phyloP scores from a whole-genome alignment of 202 grass and related monocot species.

The Zizania palustris region DNA sequence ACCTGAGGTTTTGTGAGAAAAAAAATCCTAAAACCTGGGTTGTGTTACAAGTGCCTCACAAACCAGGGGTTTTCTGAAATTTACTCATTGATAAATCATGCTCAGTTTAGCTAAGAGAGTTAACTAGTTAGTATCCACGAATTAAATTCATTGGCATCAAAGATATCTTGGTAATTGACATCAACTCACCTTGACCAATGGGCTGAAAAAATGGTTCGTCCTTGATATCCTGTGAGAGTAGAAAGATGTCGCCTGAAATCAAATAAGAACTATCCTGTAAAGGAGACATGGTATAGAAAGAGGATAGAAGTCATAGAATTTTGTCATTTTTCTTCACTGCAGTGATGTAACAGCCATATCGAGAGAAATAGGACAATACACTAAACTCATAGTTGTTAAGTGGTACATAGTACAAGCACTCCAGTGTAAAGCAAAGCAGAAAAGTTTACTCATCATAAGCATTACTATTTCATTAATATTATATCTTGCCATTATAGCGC shows the following conservation, averaged over 20 bases:
- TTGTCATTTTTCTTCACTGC: background rate
- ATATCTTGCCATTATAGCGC: background rate
- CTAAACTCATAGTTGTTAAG: background rate
- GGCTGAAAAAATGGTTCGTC: constrained; percentile 82
- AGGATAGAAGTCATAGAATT: constrained; percentile 7
- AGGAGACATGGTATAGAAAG: constrained; percentile 13
- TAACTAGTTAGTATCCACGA: background rate
- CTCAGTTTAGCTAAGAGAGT: constrained; percentile 23
- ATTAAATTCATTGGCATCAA: constrained; percentile 24
- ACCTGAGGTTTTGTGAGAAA: background rate
- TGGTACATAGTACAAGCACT: constrained; percentile 10
- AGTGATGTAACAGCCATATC: background rate
- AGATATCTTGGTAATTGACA: background rate
- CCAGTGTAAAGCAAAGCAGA: background rate
- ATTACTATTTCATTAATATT: background rate
- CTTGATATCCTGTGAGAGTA: constrained; percentile 88
- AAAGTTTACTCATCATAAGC: constrained; percentile 12
- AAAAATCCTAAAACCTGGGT: no score
- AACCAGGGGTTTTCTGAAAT: background rate
- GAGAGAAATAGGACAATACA: constrained; percentile 20
- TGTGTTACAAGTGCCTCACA: background rate
- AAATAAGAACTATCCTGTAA: constrained; percentile 39
- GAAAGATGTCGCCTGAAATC: constrained; percentile 81
- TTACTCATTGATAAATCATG: constrained; percentile 5
- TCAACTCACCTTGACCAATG: constrained; percentile 91